These are phyloP conservation scores for Hypoxylon rubiginosum DNA, from an alignment of 2,329 filamentous ascomycete species.

Conservation along the genomic window DNA sequence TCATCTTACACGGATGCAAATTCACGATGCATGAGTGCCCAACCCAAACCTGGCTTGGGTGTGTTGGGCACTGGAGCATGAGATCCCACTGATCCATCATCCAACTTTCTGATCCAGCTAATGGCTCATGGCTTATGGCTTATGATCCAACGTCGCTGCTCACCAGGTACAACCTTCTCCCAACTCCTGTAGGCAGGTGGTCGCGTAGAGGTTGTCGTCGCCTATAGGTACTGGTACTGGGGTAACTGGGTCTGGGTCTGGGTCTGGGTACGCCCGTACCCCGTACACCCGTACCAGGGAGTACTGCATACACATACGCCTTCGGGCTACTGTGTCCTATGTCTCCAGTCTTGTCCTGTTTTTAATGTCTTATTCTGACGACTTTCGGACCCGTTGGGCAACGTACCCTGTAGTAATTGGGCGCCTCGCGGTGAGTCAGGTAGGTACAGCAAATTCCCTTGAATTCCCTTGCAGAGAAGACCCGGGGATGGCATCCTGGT, in stretches of 20 bases:
- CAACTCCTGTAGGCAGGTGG: conserved; percentile 23
- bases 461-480: conserved; percentile 39
- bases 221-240: neutral
- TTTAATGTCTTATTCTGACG: conserved; percentile 6
- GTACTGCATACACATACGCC: conserved; percentile 14
- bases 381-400: conserved; percentile 43
- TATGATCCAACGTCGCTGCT: conserved; percentile 14
- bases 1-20: conserved; percentile 43
- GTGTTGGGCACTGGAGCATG: conserved; percentile 34
- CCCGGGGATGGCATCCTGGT: conserved; percentile 43
- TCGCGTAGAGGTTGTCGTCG: conserved; percentile 14
- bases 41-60: conserved; percentile 34
- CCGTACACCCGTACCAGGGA: neutral
- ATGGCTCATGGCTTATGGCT: no score
- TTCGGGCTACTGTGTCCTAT: conserved; percentile 37
- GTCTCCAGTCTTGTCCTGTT: neutral
- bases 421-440: conserved; percentile 52
- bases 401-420: conserved; percentile 50
- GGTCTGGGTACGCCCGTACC: conserved; percentile 7
- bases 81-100: conserved; percentile 33
- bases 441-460: conserved; percentile 44
- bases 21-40: conserved; percentile 46
- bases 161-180: conserved; percentile 36
- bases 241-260: neutral
- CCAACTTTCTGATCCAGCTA: conserved; percentile 21